phyloP scores from a whole-genome alignment of 306 rosid genomes.

The Ceratonia siliqua region DNA sequence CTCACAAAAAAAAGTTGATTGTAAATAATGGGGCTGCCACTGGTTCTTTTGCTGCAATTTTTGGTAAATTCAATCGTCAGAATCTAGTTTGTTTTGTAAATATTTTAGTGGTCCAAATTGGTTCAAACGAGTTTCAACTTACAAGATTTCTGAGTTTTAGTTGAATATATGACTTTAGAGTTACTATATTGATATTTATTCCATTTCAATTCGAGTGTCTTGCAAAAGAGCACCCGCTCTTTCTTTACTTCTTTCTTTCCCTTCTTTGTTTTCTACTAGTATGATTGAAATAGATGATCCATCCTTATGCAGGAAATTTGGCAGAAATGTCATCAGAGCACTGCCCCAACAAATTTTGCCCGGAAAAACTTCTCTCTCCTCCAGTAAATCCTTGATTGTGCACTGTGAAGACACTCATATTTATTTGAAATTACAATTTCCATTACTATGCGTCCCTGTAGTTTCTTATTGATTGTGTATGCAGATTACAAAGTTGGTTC shows the following conservation, averaged over 20 bases:
- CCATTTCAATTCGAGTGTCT: slow-evolving; percentile 31
- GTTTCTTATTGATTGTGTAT: slow-evolving; percentile 40
- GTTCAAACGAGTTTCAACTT: too few relatives aligned
- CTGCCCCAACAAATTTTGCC: slow-evolving; percentile 33
- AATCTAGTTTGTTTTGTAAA: slow-evolving; percentile 20
- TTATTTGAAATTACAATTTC: slow-evolving; percentile 21
- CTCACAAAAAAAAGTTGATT: neutral
- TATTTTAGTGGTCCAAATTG: slow-evolving; percentile 11
- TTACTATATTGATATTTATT: neutral
- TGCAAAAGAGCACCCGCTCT: slow-evolving; percentile 24
- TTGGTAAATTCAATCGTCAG: slow-evolving; percentile 6
- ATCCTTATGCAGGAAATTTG: slow-evolving; percentile 44
- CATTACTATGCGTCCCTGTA: slow-evolving; percentile 25
- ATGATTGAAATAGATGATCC: slow-evolving; percentile 23
- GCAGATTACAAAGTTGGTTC: slow-evolving; percentile 52
- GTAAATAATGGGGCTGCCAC: neutral
- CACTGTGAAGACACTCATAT: slow-evolving; percentile 5
- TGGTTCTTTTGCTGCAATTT: slow-evolving; percentile 24
- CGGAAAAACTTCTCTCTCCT: slow-evolving; percentile 41
- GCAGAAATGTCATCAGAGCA: slow-evolving; percentile 48
- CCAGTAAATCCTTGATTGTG: slow-evolving; percentile 46
- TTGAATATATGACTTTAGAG: too few relatives aligned
- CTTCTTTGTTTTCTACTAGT: slow-evolving; percentile 17
- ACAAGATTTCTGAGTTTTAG: too few relatives aligned
- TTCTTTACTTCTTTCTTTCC: neutral